Evolutionary conservation across 352 stramenopile genomes (phyloP).

Genomic region (Phytophthora quininea): DNA sequence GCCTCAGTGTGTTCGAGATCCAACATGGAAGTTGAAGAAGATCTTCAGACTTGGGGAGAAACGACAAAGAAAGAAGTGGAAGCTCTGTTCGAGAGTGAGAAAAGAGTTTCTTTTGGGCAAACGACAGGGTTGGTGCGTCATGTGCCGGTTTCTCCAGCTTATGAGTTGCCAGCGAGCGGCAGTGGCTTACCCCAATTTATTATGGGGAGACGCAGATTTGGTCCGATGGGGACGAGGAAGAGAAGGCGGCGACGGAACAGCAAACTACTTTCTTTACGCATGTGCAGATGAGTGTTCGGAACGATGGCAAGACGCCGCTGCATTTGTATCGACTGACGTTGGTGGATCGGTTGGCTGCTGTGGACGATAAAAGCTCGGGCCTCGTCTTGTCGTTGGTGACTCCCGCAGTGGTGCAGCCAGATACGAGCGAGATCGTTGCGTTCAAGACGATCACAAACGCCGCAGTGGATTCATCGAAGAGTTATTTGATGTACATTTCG

Average conservation of each 20-base stretch:
- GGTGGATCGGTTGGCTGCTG: conserved; percentile 12
- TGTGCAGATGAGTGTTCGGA: conserved; percentile 44
- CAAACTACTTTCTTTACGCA: conserved; percentile 37
- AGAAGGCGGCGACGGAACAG: not conserved
- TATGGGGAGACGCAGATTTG: conserved; percentile 43
- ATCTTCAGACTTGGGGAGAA: conserved; percentile 31
- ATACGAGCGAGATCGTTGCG: conserved; percentile 23
- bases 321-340: conserved; percentile 53
- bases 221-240: conserved; percentile 30
- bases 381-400: conserved; percentile 41
- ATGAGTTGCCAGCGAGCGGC: conserved; percentile 40
- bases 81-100: conserved; percentile 34
- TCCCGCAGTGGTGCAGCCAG: conserved; percentile 37
- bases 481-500: conserved; percentile 63
- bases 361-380: not conserved
- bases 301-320: conserved; percentile 51
- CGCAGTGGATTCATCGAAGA: conserved; percentile 29
- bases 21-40: conserved; percentile 42
- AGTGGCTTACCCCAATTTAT: conserved; percentile 52
- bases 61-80: conserved; percentile 35
- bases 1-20: conserved; percentile 49
- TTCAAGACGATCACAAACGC: conserved; percentile 40
- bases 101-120: conserved; percentile 22
- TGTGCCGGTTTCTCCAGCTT: conserved; percentile 38
- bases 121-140: conserved; percentile 38